Percentiles rank a stretch among this genome's conserved stretches.
phyloP scores from a whole-genome alignment of 257 asterid genomes.

The Solanum lycopersicoides region DNA sequence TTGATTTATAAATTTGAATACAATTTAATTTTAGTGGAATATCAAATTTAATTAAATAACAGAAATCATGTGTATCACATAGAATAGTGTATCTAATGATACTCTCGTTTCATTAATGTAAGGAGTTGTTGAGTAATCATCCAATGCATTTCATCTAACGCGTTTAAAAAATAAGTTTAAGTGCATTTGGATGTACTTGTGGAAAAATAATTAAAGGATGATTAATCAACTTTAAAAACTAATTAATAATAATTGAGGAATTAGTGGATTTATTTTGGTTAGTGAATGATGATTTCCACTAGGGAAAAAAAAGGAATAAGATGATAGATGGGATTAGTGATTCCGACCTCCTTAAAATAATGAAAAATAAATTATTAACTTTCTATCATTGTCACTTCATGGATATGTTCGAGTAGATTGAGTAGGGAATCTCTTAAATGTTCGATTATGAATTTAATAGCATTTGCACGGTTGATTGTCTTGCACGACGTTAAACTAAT shows the following conservation, averaged over 20 bases:
- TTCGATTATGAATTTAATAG: neutral
- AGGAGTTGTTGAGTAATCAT: neutral
- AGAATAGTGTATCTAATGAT: neutral
- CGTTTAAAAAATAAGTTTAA: neutral
- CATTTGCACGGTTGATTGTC: accelerated
- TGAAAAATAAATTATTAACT: neutral
- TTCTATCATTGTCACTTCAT: neutral
- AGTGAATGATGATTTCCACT: neutral
- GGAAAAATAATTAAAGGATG: neutral
- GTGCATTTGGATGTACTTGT: neutral
- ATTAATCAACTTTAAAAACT: neutral
- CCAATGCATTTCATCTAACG: neutral
- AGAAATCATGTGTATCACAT: neutral
- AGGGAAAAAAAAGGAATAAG: neutral
- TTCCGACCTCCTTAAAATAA: neutral
- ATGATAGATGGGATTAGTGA: neutral
- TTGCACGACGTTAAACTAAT: neutral
- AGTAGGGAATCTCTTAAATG: neutral
- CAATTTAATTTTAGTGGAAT: too few species aligned
- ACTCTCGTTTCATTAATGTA: neutral
- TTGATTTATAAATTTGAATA: too few species aligned
- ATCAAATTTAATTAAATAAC: too few species aligned
- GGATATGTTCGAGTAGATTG: neutral
- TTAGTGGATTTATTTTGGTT: neutral
- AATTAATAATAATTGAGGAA: neutral